These are phyloP conservation scores for Russula foetens DNA, from an alignment of 768 basidiomycete genomes.

Conservation along the genomic window DNA sequence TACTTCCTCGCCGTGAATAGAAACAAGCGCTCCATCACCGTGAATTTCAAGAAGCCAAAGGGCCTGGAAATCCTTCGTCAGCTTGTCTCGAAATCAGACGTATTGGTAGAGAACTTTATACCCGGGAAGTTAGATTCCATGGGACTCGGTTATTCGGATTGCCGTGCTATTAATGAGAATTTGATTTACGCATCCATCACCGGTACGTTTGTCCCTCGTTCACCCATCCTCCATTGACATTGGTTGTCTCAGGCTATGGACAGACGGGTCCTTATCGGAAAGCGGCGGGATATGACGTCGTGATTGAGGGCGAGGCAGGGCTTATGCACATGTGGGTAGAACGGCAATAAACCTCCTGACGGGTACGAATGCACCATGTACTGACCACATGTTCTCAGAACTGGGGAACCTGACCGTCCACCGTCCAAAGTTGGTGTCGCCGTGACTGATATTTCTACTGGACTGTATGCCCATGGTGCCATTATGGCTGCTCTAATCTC, in stretches of 20 bases:
- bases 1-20: conserved; percentile 88
- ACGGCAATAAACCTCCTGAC: conserved; percentile 1
- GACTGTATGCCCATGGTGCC: conserved; percentile 85
- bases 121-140: conserved; percentile 77
- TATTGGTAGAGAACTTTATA: conserved; percentile 86
- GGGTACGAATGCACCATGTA: conserved; percentile 7
- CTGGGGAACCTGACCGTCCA: conserved; percentile 78
- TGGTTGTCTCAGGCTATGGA: conserved; percentile 50
- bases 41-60: conserved; percentile 75
- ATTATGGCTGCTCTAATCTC: conserved; percentile 87
- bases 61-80: conserved; percentile 69
- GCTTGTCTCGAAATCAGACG: conserved; percentile 66
- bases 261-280: conserved; percentile 85
- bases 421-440: conserved; percentile 96
- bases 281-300: conserved; percentile 82
- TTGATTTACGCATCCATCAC: conserved; percentile 88
- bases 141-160: conserved; percentile 83
- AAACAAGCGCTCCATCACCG: conserved; percentile 82
- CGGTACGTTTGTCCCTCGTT: conserved; percentile 37
- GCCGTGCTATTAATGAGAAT: conserved; percentile 63
- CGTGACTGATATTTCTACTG: conserved; percentile 81
- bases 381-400: conserved; percentile 38
- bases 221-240: neutral
- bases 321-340: conserved; percentile 81
- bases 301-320: conserved; percentile 63